phyloP scores from a whole-genome alignment of 257 asterid genomes.

The Solanum tarapatanum region DNA sequence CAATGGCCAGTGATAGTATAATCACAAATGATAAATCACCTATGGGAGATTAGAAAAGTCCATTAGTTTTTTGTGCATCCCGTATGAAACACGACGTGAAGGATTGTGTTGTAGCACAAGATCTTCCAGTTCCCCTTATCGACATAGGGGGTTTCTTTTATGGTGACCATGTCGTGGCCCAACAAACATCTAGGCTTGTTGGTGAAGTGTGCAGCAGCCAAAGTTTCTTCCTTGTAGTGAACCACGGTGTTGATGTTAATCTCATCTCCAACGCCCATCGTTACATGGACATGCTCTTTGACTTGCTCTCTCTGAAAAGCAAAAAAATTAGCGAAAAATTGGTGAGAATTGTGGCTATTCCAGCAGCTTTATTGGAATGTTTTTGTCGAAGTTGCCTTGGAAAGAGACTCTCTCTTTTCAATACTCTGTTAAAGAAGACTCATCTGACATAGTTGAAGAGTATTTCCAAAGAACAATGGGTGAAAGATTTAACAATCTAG shows the following conservation, averaged over 20 bases:
- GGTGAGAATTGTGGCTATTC: not conserved
- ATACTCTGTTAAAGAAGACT: not conserved
- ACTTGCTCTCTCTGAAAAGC: not conserved
- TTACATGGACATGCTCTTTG: not conserved
- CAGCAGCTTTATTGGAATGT: not conserved
- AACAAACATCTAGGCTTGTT: slow-evolving; percentile 31
- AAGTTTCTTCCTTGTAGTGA: slow-evolving; percentile 64
- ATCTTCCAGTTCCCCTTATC: slow-evolving; percentile 44
- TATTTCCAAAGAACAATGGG: not conserved
- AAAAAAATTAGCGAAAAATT: not conserved
- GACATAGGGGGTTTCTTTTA: slow-evolving; percentile 62
- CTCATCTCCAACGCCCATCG: slow-evolving; percentile 16
- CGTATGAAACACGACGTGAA: slow-evolving; percentile 5
- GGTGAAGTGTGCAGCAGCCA: slow-evolving; percentile 52
- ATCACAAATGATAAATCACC: slow-evolving; percentile 11
- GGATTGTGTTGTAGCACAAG: slow-evolving; percentile 9
- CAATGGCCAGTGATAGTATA: slow-evolving; percentile 41
- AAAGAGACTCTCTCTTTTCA: not conserved
- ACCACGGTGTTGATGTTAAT: slow-evolving; percentile 44
- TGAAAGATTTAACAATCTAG: not conserved
- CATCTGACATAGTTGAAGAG: not conserved
- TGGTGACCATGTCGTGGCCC: slow-evolving; percentile 32
- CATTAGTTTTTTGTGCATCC: slow-evolving; percentile 35
- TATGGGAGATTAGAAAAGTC: not conserved
- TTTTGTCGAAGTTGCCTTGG: not conserved